Evolutionary conservation across 2,329 filamentous ascomycete species (phyloP), one percentile per base, ranked within the genome.

Genomic region (Diplodia mutila): DNA sequence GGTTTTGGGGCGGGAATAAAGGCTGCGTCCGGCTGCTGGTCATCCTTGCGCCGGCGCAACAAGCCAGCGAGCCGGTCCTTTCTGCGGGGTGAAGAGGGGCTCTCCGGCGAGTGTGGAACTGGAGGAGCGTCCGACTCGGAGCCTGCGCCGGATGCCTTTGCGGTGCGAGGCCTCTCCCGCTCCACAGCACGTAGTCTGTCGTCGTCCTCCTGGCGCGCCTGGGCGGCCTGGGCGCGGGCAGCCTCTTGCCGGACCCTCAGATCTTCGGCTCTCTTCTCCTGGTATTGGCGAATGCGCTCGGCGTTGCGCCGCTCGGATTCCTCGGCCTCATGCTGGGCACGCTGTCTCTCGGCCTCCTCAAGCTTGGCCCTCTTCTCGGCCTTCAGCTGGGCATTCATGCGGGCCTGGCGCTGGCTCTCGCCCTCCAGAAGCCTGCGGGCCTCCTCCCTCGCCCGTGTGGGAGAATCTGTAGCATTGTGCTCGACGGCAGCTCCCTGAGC

Each of bases 21-120:
- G 32, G 75, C 73, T 16, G 71, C 67, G 12, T 72, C 69, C 1
- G 52, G 27, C 48, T 75, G 69, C 8, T 71, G 72, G 8, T 75
- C 76, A 14, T 77, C 75, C 61, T 75, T 79, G 34, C 75, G 73
- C 48, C 74, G 71, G 59, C 74, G 75, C 69, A 79, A 76, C 23
- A 79, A 65, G 12, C 76, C 74, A 67, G 46, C 46, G 29, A 78
- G 73, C 70, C 75, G 37, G 67, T 69, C 18, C 74, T 75, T 54
- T 12, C n/a, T 67, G 54, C 51, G 42, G 16, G 48, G 9, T n/a
- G 65, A 59, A 32, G 25, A 18, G 23, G 65, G 65, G 49, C 57
- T 63, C 12, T 53, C 23, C 6, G 55, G 64, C 2, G 53, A 55
- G 18, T 25, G 42, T 23, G 64, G 37, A 4, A 66, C 49, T 8